Conservation (phyloP, 768 basidiomycete species). For the Collybia sordida region DNA sequence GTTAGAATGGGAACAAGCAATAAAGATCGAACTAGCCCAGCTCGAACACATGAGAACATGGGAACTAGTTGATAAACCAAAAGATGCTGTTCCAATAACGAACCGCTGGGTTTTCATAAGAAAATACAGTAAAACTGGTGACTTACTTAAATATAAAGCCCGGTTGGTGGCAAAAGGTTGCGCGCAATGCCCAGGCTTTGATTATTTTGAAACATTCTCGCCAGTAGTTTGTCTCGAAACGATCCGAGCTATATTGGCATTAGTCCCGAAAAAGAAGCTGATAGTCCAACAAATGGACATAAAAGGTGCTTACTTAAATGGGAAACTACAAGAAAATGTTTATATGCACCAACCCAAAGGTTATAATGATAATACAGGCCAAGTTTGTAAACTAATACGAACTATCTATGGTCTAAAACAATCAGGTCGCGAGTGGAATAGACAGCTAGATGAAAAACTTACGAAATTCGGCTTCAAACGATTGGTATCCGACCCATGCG, state of each 20-base stretch:
- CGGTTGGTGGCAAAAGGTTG: constrained; percentile 28
- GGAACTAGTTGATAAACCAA: constrained; percentile 1
- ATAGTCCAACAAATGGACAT: constrained; percentile 8
- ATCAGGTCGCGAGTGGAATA: neutral
- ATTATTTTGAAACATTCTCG: constrained; percentile 26
- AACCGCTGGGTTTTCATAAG: constrained; percentile 24
- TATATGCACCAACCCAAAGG: constrained; percentile 19
- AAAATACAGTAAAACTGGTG: constrained; percentile 28
- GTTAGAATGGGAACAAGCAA: constrained; percentile 14
- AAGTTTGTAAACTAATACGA: neutral
- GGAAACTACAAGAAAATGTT: constrained; percentile 18
- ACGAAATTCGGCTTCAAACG: neutral
- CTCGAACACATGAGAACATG: constrained; percentile 4
- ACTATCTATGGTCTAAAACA: neutral
- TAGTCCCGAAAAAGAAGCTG: constrained; percentile 12
- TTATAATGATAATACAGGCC: neutral
- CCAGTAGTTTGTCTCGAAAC: constrained; percentile 13
- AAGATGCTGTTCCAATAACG: constrained; percentile 7
- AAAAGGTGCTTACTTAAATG: constrained; percentile 9
- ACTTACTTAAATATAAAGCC: constrained; percentile 28
- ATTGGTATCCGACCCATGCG: neutral
- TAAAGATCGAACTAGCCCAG: constrained; percentile 17
- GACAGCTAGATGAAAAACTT: too few species aligned
- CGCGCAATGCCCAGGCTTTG: constrained; percentile 29
- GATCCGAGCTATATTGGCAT: constrained; percentile 17